Percentiles rank a stretch among this genome's conserved stretches.
These are phyloP conservation scores for Keithomyces neogunnii DNA, from an alignment of 2,329 filamentous ascomycete genomes.

Conservation along the genomic window DNA sequence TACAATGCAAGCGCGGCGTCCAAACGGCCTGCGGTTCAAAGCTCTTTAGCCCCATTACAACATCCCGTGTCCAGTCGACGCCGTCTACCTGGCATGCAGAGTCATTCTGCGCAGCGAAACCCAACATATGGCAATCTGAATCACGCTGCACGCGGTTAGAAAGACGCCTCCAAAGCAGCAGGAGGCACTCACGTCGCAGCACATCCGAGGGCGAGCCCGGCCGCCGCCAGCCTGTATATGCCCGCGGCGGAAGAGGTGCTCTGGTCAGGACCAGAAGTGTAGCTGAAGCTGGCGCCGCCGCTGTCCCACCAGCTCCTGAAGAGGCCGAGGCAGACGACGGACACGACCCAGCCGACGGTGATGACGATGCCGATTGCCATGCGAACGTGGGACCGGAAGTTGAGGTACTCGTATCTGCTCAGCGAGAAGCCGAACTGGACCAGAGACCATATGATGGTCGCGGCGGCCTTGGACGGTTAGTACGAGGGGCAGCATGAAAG, in stretches of 20 bases:
- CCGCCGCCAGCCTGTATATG: background rate
- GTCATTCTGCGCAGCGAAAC: constrained; percentile 3
- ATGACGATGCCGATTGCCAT: constrained; percentile 7
- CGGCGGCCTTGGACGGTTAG: background rate
- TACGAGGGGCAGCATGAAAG: background rate
- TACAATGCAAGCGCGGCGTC: too few species aligned
- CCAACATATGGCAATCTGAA: constrained; percentile 3
- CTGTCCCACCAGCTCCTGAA: constrained; percentile 2
- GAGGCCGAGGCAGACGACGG: constrained; percentile 1
- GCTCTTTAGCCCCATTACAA: too few species aligned
- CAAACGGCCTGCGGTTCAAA: too few species aligned
- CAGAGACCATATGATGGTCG: constrained; percentile 5
- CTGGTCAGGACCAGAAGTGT: background rate
- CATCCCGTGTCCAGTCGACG: too few species aligned
- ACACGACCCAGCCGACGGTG: constrained; percentile 5
- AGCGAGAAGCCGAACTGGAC: constrained; percentile 3
- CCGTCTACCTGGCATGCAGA: background rate
- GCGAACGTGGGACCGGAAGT: constrained; percentile 7
- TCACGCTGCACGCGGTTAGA: background rate
- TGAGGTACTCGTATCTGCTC: constrained; percentile 5
- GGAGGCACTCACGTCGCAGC: background rate
- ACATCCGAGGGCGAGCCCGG: constrained; percentile 1
- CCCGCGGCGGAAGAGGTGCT: background rate
- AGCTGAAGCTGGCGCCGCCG: background rate
- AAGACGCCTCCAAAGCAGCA: background rate